Evolutionary conservation across 441 rosid genomes (phyloP).

Genomic region (Erysimum pusillum): DNA sequence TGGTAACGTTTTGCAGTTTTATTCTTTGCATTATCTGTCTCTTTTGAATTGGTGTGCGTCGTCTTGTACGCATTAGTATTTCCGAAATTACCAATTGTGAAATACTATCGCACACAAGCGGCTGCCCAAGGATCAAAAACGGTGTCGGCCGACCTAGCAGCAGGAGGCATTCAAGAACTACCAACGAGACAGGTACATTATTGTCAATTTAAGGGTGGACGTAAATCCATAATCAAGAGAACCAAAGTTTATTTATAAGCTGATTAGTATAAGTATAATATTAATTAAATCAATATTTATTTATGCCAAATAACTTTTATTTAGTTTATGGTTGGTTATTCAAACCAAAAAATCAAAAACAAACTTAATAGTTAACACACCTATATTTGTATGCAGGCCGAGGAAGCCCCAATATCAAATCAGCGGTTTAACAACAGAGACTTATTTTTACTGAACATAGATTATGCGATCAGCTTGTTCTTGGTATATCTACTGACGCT

Average conservation of each 20-base stretch:
- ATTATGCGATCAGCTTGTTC: slow-evolving; percentile 63
- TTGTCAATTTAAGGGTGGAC: not conserved
- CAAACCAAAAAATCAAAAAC: no score
- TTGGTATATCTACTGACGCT: slow-evolving; percentile 64
- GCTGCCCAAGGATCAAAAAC: slow-evolving; percentile 80
- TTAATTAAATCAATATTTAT: no score
- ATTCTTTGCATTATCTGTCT: slow-evolving; percentile 61
- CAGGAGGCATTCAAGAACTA: slow-evolving; percentile 59
- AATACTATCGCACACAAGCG: slow-evolving; percentile 70
- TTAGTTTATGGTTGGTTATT: no score
- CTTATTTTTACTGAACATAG: slow-evolving; percentile 54
- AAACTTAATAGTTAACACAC: not conserved
- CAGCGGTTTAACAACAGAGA: slow-evolving; percentile 59
- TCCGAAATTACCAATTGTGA: slow-evolving; percentile 69
- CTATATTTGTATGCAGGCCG: slow-evolving; percentile 29
- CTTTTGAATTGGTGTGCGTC: slow-evolving; percentile 66
- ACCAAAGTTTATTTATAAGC: not conserved
- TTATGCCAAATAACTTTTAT: no score
- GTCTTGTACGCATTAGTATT: slow-evolving; percentile 63
- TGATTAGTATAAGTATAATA: not conserved
- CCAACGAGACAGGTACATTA: not conserved
- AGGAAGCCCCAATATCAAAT: slow-evolving; percentile 2
- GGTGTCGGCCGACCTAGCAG: slow-evolving; percentile 75
- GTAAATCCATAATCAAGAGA: not conserved
- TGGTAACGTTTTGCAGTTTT: slow-evolving; percentile 53